These are phyloP conservation scores for Taiozyma sp. DNA, from an alignment of 1,139 yeast genomes.

Conservation along the genomic window DNA sequence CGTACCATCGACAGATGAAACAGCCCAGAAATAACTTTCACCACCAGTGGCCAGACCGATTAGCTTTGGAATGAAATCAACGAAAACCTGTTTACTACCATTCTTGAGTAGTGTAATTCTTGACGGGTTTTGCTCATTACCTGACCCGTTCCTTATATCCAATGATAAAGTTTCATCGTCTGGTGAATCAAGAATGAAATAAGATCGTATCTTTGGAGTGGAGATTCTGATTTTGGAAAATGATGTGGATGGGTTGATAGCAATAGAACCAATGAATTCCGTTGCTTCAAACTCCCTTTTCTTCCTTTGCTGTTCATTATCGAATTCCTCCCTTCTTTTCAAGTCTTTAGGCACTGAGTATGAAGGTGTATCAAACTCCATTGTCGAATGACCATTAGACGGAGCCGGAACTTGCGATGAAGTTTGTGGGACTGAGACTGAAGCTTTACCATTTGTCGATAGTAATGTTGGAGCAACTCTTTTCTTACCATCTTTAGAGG, in stretches of 20 bases:
- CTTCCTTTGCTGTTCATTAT: conserved; percentile 26
- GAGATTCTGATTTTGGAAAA: conserved; percentile 80
- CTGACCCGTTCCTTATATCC: conserved; percentile 49
- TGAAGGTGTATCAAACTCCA: conserved; percentile 63
- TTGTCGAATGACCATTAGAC: conserved; percentile 30
- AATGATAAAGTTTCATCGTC: conserved; percentile 29
- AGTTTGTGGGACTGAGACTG: background rate
- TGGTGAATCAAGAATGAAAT: conserved; percentile 39
- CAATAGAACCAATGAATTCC: conserved; percentile 77
- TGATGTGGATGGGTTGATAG: conserved; percentile 73
- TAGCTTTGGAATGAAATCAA: conserved; percentile 50
- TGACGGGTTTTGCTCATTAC: conserved; percentile 52
- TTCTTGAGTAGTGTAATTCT: conserved; percentile 33
- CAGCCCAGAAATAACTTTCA: conserved; percentile 65
- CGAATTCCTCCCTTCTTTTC: conserved; percentile 33
- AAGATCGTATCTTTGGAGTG: conserved; percentile 68
- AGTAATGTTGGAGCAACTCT: conserved; percentile 63
- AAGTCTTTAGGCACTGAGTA: conserved; percentile 44
- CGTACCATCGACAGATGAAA: conserved; percentile 68
- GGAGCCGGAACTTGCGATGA: background rate
- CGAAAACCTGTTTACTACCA: conserved; percentile 36
- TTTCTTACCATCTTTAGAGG: conserved; percentile 70
- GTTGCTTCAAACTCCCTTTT: conserved; percentile 45
- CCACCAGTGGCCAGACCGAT: conserved; percentile 68
- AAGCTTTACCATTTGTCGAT: conserved; percentile 25